Conservation (phyloP, 164 flowering plant species). For the Protea cynaroides region DNA sequence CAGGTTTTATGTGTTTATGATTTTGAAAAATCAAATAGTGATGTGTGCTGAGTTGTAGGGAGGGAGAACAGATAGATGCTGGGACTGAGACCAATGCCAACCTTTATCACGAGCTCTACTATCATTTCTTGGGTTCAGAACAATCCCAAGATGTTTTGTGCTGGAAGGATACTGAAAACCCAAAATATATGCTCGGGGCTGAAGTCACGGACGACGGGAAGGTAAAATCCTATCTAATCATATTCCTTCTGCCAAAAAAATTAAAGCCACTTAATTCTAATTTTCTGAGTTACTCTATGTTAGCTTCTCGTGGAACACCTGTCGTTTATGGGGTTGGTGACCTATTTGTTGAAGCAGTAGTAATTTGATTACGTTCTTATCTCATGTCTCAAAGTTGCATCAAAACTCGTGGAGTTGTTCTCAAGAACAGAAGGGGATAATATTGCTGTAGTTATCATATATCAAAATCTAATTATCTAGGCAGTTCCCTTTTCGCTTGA, state of each 20-base stretch:
- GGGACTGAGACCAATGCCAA: conserved; percentile 91
- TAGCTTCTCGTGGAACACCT: too few relatives aligned
- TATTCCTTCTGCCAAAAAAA: not conserved
- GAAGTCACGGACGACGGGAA: conserved; percentile 87
- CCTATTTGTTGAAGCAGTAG: too few relatives aligned
- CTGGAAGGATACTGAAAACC: conserved; percentile 84
- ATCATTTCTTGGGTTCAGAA: conserved; percentile 84
- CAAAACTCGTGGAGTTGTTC: too few relatives aligned
- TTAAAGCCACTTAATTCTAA: too few relatives aligned
- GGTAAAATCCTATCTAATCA: conserved; percentile 35
- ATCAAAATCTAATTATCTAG: too few relatives aligned
- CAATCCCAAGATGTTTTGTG: conserved; percentile 90
- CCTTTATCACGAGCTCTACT: conserved; percentile 73
- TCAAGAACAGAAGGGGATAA: too few relatives aligned
- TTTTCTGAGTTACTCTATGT: too few relatives aligned
- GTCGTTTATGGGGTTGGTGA: too few relatives aligned
- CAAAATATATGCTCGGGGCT: conserved; percentile 46
- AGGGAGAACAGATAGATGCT: conserved; percentile 67
- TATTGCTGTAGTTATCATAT: too few relatives aligned
- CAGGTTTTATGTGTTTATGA: not conserved
- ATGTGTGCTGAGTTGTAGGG: conserved; percentile 32
- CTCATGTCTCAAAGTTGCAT: too few relatives aligned
- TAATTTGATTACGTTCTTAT: too few relatives aligned
- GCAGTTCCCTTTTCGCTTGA: too few relatives aligned
- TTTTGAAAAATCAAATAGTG: conserved; percentile 9